phyloP scores from a whole-genome alignment of 2,329 filamentous ascomycete genomes.

The Epichloe festucae region DNA sequence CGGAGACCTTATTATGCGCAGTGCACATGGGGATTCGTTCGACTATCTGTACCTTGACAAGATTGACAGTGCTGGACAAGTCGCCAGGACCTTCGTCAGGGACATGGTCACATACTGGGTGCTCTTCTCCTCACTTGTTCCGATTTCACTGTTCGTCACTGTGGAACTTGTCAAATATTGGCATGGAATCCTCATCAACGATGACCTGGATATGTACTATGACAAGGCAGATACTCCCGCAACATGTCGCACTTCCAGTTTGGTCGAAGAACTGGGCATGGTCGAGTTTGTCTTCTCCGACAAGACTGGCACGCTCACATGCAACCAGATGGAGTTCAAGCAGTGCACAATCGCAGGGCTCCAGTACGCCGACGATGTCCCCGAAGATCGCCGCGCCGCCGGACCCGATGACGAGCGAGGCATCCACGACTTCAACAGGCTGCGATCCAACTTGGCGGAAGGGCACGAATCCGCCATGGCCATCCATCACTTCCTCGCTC shows the following conservation, averaged over 20 bases:
- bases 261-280: conserved; percentile 95
- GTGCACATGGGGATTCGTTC: conserved; percentile 48
- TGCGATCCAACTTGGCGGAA: conserved; percentile 55
- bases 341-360: conserved; percentile 88
- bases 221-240: conserved; percentile 90
- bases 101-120: conserved; percentile 99
- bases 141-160: conserved; percentile 95
- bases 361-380: conserved; percentile 84
- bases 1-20: conserved; percentile 73
- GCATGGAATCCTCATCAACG: conserved; percentile 94
- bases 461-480: conserved; percentile 34
- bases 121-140: conserved; percentile 88
- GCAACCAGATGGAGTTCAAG: conserved; percentile 97
- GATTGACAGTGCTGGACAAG: conserved; percentile 38
- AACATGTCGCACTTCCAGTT: conserved; percentile 86
- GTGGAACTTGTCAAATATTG: conserved; percentile 97
- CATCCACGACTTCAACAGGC: conserved; percentile 70
- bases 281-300: conserved; percentile 98
- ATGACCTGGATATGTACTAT: conserved; percentile 95
- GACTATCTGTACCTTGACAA: conserved; percentile 57
- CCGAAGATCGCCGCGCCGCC: conserved; percentile 76
- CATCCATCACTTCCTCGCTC: conserved; percentile 70
- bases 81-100: conserved; percentile 73
- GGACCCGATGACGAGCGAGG: conserved; percentile 71
- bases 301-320: conserved; percentile 95